phyloP scores from a whole-genome alignment of 2,329 filamentous ascomycete species.

The Fulvia fulva region DNA sequence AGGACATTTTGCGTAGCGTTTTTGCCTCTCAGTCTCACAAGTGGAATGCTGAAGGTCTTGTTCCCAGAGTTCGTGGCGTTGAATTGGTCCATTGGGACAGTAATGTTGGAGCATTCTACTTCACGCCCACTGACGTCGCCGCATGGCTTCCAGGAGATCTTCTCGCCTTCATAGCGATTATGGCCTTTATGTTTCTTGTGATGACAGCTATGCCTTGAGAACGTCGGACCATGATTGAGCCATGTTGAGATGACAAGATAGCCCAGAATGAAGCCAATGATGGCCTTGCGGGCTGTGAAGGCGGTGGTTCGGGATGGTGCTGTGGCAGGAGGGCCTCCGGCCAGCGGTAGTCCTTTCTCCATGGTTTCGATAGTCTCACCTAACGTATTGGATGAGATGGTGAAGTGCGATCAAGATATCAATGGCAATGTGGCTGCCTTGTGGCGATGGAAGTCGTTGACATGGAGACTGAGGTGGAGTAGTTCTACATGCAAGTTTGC shows the following conservation, averaged over 20 bases:
- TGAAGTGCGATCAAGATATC: neutral
- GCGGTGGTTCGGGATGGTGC: neutral
- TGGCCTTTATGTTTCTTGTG: neutral
- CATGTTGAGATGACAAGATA: neutral
- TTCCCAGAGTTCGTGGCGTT: conserved; percentile 18
- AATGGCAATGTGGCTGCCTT: neutral
- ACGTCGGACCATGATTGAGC: neutral
- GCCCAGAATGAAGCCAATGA: neutral
- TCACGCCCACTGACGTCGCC: conserved; percentile 19
- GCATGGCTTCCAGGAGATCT: conserved; percentile 18
- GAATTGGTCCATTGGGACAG: conserved; percentile 23
- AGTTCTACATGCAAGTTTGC: neutral
- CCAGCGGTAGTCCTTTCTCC: neutral
- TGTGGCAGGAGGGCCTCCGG: neutral
- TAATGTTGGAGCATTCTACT: conserved; percentile 18
- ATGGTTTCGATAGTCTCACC: neutral
- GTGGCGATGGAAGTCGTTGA: neutral
- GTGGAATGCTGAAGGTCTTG: conserved; percentile 22
- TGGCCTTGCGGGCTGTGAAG: neutral
- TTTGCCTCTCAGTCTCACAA: conserved; percentile 17
- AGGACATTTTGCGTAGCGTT: conserved; percentile 14
- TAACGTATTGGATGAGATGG: neutral
- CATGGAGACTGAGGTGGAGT: neutral
- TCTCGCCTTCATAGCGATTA: conserved; percentile 15
- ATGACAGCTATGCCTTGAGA: neutral